Evolutionary conservation across 371 early-diverging fungal species (phyloP).

Genomic region (Capniomyces stellatus): DNA sequence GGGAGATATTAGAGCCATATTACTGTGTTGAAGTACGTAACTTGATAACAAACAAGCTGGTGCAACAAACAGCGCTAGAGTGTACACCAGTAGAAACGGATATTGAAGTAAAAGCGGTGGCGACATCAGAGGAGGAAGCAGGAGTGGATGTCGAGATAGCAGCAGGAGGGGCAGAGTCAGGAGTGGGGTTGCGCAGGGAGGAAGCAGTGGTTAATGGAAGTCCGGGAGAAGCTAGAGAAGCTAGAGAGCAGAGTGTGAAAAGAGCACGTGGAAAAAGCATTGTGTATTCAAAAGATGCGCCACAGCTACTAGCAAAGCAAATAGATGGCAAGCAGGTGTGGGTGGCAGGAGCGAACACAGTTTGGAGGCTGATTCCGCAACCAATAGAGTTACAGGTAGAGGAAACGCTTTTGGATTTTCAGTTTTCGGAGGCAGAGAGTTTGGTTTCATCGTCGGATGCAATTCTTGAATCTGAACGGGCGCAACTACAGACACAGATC

Average conservation of each 20-base stretch:
- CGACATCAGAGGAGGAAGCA: not conserved
- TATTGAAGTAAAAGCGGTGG: not conserved
- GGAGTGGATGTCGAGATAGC: not conserved
- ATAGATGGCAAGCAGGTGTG: slow-evolving; percentile 55
- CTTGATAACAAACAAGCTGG: slow-evolving; percentile 55
- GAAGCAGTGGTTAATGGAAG: not conserved
- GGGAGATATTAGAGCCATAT: not conserved
- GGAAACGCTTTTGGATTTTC: slow-evolving; percentile 50
- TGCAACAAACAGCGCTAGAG: slow-evolving; percentile 55
- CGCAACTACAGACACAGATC: slow-evolving; percentile 29
- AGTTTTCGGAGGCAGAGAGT: slow-evolving; percentile 70
- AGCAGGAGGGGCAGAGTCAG: not conserved
- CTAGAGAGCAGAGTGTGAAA: slow-evolving; percentile 8
- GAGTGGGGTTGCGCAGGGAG: not conserved
- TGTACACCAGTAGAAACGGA: not conserved
- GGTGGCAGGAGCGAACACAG: slow-evolving; percentile 51
- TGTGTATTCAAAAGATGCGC: slow-evolving; percentile 16
- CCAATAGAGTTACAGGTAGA: slow-evolving; percentile 80
- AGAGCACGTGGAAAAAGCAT: too few relatives aligned
- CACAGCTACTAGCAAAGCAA: slow-evolving; percentile 31
- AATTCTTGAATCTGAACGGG: slow-evolving; percentile 61
- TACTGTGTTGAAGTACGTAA: slow-evolving; percentile 61
- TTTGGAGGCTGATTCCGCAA: slow-evolving; percentile 70
- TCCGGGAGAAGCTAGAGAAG: slow-evolving; percentile 21
- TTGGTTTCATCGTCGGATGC: slow-evolving; percentile 75